Conservation (phyloP, 345 rosid species). For the Bruguiera gymnorhiza region DNA sequence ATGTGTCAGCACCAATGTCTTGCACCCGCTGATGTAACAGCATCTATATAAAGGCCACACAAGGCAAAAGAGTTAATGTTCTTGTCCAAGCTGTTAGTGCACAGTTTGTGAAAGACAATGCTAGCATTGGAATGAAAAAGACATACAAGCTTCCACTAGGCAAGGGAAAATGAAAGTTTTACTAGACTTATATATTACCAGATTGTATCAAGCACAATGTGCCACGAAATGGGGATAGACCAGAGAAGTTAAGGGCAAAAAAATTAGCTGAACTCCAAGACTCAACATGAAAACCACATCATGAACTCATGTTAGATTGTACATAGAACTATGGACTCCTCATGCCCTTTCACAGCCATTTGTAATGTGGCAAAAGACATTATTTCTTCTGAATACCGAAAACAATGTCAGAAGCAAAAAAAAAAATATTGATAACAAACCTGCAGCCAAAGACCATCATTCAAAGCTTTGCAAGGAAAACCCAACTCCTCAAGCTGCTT, state of each 20-base stretch:
- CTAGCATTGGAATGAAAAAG: constrained; percentile 9
- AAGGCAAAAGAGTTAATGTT: constrained; percentile 16
- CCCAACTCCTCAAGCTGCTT: constrained; percentile 94
- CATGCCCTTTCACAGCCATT: not conserved
- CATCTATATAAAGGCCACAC: constrained; percentile 53
- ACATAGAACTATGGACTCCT: constrained; percentile 1
- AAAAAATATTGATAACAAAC: constrained; percentile 34
- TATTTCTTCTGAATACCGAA: constrained; percentile 5
- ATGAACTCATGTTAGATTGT: not conserved
- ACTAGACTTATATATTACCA: not conserved
- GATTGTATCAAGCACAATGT: not conserved
- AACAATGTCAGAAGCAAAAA: constrained; percentile 17
- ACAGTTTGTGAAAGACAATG: constrained; percentile 14
- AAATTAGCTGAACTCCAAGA: not conserved
- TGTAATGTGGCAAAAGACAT: not conserved
- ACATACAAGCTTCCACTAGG: constrained; percentile 1
- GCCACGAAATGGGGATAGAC: not conserved
- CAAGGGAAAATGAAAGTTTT: not conserved
- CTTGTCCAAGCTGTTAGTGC: constrained; percentile 1
- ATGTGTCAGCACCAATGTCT: constrained; percentile 78
- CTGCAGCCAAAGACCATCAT: constrained; percentile 99
- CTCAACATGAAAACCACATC: constrained; percentile 9
- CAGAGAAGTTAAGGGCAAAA: not conserved
- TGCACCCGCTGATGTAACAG: constrained; percentile 88
- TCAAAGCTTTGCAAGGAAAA: constrained; percentile 93